phyloP scores from a whole-genome alignment of 768 basidiomycete genomes.

The Russula abietina region DNA sequence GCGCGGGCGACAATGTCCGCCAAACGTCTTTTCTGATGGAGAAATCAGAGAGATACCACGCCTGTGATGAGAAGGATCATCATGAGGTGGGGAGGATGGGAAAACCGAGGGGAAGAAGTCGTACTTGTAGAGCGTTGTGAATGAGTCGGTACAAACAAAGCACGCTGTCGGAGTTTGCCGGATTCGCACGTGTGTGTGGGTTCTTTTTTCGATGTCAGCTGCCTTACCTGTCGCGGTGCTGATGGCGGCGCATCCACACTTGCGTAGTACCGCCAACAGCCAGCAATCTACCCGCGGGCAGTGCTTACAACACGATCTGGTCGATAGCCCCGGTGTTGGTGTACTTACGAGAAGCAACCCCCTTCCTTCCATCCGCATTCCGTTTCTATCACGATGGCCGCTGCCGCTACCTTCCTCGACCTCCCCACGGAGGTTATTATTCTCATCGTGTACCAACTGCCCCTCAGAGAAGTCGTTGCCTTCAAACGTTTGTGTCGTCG shows the following conservation, averaged over 20 bases:
- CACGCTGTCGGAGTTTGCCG: background rate
- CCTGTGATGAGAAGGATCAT: background rate
- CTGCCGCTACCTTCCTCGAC: background rate
- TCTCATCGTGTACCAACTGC: slow-evolving; percentile 3
- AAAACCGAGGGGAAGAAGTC: background rate
- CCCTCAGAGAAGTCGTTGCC: slow-evolving; percentile 10
- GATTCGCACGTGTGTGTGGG: background rate
- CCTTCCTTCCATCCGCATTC: background rate
- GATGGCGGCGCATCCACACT: background rate
- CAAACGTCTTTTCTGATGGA: background rate
- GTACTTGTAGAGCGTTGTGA: no score
- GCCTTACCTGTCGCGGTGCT: background rate
- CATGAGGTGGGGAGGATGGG: background rate
- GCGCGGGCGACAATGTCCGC: background rate
- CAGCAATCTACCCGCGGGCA: background rate
- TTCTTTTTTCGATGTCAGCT: background rate
- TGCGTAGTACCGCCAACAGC: background rate
- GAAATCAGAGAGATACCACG: background rate
- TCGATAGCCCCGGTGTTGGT: background rate
- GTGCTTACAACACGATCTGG: background rate
- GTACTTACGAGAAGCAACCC: background rate
- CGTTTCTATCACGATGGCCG: slow-evolving; percentile 1
- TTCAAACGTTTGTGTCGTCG: slow-evolving; percentile 16
- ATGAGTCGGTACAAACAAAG: background rate
- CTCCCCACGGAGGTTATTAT: slow-evolving; percentile 13